Evolutionary conservation across 257 asterid species (phyloP), one percentile per base, ranked within the genome.

Genomic region (Ajuga chamaepitys): DNA sequence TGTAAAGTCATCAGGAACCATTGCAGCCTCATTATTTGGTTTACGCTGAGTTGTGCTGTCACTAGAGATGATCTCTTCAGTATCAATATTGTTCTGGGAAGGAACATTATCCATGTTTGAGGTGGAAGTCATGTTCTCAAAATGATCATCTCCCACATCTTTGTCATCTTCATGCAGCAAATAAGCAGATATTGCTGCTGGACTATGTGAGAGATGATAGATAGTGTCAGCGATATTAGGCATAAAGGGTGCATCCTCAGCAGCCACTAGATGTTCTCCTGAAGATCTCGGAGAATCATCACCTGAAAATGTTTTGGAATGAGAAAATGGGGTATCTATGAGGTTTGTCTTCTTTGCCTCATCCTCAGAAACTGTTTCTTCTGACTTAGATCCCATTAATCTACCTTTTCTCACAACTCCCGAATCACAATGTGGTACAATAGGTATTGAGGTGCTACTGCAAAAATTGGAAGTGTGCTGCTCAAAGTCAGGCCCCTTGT

Each of bases 201-300:
- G 67, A 62, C 72, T 68, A 68, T 76, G 68, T 41, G 59, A 51
- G 53, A 65, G 46, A 60, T 54, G 70, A 62, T 28, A 17, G 54
- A 58, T 61, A 77, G 45, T 42, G 60, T 79, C 74, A 67, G 84
- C 53, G 26, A 35, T 51, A 63, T 52, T 28, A 44, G 82, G 63
- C 14, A 53, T 6, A 46, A 21, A 10, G 28, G 67, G 70, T 61
- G 71, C 26, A 40, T 55, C 59, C 56, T 67, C 82, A 67, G 53
- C 74, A 76, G 70, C 77, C 62, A 69, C 44, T 64, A 48, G 55
- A 37, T 70, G 77, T 58, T 70, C 73, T 62, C 70, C 78, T 63
- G 74, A 64, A 73, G 32, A 58, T 58, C 62, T 70, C 16, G 58
- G 70, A 59, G 69, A 72, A 73, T 74, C 84, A 75, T 75, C 70